phyloP scores from a whole-genome alignment of 345 rosid genomes.

The Erodium maritimum region DNA sequence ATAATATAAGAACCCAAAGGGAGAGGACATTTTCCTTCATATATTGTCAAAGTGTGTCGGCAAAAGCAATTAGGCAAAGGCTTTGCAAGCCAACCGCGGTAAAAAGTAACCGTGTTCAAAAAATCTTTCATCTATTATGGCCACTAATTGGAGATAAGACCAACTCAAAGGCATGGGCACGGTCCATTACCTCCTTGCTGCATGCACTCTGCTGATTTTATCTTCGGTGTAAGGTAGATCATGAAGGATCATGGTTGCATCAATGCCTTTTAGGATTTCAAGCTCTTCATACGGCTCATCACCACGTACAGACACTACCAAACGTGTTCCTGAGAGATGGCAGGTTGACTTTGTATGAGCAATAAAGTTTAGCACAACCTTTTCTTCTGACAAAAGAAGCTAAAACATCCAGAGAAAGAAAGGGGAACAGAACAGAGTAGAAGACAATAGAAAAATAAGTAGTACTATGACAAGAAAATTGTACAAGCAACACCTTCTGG shows the following conservation, averaged over 20 bases:
- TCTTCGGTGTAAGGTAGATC: conserved; percentile 58
- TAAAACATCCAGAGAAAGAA: background rate
- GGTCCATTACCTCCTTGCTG: conserved; percentile 76
- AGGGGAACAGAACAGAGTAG: no score
- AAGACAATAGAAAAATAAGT: no score
- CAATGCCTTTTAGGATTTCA: conserved; percentile 59
- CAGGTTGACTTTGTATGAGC: background rate
- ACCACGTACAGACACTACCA: conserved; percentile 78
- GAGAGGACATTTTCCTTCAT: background rate
- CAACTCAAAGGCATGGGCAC: conserved; percentile 1
- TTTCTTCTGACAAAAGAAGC: background rate
- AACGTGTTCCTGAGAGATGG: conserved; percentile 57
- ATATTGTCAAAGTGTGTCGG: no score
- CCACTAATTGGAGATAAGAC: background rate
- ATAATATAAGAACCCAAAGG: background rate
- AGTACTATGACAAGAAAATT: background rate
- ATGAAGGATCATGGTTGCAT: conserved; percentile 80
- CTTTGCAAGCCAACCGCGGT: background rate
- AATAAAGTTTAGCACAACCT: background rate
- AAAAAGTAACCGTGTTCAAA: background rate
- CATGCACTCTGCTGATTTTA: conserved; percentile 76
- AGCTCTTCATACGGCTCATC: conserved; percentile 67
- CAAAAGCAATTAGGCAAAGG: background rate
- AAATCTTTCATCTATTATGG: background rate
- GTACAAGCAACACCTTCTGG: conserved; percentile 54